Evolutionary conservation across 768 basidiomycete species (phyloP), one percentile per base, ranked within the genome.

Genomic region (Leccinum aurantiacum): DNA sequence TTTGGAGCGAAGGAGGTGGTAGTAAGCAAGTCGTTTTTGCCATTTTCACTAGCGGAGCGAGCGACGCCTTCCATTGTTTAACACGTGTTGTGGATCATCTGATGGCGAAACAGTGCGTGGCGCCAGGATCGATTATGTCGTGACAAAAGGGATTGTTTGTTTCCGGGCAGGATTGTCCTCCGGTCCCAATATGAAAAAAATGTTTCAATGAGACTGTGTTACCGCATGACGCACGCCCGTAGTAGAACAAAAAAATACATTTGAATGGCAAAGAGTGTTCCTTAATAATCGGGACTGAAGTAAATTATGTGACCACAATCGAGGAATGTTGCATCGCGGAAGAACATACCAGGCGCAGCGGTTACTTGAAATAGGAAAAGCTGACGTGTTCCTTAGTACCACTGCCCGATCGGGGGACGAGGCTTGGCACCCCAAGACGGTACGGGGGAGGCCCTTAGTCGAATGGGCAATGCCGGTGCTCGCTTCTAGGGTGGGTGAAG

Each of bases 31-130:
- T 53, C 61, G 65, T 61, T 64, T 65, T 69, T 59, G 24, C 63
- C 61, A 41, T 66, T 72, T 69, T 73, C 35, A 62, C 60, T 57
- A 62, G 49, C 68, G 66, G 59, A 68, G 64, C 60, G 52, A 62
- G 64, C 60, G 52, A 62, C 52, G 1, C 35, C 72, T 73, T 73
- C 72, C 72, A 73, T 73, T 73, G 65, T 65, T 61, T 62, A 53
- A 59, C 74, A 75, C 70, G 67, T 72, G 65, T 17, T 27, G 60
- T 63, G 63, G 65, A 66, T 67, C 73, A 70, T 60, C 56, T 61
- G 67, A 71, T 48, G 52, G 47, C 51, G 59, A 61, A 66, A 65
- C n/a, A 56, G 58, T 66, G 63, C 52, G 56, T 44, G 41, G 41
- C 41, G 41, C 64, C 53, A 64, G 62, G 68, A 60, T 38, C 58